These are phyloP conservation scores for Metschnikowia aberdeeniae DNA, from an alignment of 805 yeast species.

Conservation along the genomic window DNA sequence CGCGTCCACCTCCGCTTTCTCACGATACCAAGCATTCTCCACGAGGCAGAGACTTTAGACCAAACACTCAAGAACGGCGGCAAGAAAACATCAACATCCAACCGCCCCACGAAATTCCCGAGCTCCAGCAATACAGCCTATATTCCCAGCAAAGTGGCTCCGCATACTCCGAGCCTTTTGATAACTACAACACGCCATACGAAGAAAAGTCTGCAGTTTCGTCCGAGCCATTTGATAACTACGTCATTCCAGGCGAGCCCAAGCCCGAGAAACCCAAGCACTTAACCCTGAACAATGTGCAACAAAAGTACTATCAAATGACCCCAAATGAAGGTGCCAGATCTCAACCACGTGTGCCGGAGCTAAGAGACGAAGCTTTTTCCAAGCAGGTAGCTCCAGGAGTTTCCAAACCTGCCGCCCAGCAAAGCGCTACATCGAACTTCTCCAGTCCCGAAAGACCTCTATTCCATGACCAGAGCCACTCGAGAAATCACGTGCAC, in stretches of 20 bases:
- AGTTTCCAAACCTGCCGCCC: too few species aligned
- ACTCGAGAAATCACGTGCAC: too few species aligned
- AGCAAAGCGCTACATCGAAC: too few species aligned
- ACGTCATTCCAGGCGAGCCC: constrained; percentile 18
- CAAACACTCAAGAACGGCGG: background rate
- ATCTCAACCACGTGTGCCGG: background rate
- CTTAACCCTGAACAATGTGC: background rate
- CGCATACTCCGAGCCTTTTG: constrained; percentile 25
- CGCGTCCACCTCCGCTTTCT: constrained; percentile 14
- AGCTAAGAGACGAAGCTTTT: background rate
- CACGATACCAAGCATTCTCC: background rate
- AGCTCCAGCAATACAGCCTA: background rate
- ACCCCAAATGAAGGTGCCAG: background rate
- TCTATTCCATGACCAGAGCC: too few species aligned
- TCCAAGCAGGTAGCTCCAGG: background rate
- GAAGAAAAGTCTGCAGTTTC: constrained; percentile 12
- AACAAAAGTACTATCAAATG: constrained; percentile 3
- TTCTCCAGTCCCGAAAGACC: too few species aligned
- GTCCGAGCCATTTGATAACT: constrained; percentile 27
- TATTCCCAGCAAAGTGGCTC: background rate
- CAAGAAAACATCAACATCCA: background rate
- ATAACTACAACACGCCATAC: constrained; percentile 20
- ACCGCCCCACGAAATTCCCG: background rate
- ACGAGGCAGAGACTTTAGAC: background rate
- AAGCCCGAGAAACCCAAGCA: background rate